Evolutionary conservation across 768 basidiomycete species (phyloP), one percentile per base, ranked within the genome.

Genomic region (Naganishia vishniacii): DNA sequence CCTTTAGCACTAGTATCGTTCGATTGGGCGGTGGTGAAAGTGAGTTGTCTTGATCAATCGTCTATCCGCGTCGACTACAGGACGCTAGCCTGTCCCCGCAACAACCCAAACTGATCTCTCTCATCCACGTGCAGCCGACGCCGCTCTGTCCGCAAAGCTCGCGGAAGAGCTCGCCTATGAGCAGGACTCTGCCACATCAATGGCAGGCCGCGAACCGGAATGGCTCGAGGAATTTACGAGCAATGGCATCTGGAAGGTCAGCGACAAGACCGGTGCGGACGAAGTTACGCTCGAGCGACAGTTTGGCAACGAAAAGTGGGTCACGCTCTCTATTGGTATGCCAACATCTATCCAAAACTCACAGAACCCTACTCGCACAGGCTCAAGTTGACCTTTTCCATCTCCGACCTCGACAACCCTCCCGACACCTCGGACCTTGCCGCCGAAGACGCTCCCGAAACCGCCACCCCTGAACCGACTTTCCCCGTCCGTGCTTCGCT

Each of bases 241-340:
- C 58, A 81, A 86, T 72, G 86, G 86, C 28, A 77, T 88, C 18
- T 98, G 93, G 93, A 79, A 83, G 86, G 82, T 98, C 68, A 81
- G 84, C 62, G 88, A 94, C 75, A 76, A 76, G 13, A 68, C 79
- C 5, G 88, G 87, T 40, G 82, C 84, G 61, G 92, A 94, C 76
- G 92, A 95, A 77, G 84, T 98, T 41, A 79, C 82, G 26, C 78
- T 98, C 45, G 80, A 80, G n/a, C 85, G 92, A 69, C 86, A 84
- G 69, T 94, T 91, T 77, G 92, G 90, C 66, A 90, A 89, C 70
- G 94, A 98, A 79, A 83, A 78, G 91, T 94, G 69, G 62, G 87
- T 83, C 23, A 5, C 2, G 9, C 46, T 2, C 18, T 8, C 13
- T 51, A 23, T 40, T 25, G n/a, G 67, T 45, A 16, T 26, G 5